A percentile compares a stretch with the other conserved stretches of the same genome.
These are phyloP conservation scores for Perilla frutescens DNA, from an alignment of 257 asterid species.

Conservation along the genomic window DNA sequence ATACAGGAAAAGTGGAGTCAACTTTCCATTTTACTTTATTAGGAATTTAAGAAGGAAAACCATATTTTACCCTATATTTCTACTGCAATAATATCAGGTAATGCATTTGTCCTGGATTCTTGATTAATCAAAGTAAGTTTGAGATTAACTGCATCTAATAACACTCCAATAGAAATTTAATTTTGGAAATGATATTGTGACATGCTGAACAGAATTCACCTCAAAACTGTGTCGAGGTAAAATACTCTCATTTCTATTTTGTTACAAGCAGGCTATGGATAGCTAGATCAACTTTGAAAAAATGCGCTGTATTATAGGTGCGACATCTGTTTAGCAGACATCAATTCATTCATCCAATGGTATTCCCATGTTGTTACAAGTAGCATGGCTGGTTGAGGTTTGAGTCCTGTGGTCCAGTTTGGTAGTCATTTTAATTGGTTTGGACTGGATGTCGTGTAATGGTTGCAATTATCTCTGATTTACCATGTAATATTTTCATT, in stretches of 20 bases:
- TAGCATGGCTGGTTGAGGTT: constrained; percentile 18
- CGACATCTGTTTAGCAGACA: constrained; percentile 21
- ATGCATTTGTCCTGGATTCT: constrained; percentile 25
- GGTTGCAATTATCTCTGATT: not conserved
- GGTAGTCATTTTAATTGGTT: not conserved
- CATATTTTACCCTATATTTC: not conserved
- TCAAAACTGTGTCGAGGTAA: too few species aligned
- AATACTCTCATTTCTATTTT: too few species aligned
- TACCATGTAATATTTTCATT: not conserved
- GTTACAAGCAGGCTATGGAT: constrained; percentile 12
- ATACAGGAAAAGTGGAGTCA: constrained; percentile 17
- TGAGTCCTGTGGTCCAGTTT: not conserved
- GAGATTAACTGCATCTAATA: constrained; percentile 30
- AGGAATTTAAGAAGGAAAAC: constrained; percentile 23
- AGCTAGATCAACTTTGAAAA: constrained; percentile 4
- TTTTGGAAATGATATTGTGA: too few species aligned
- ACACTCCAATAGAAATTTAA: constrained; percentile 8
- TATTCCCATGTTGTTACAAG: constrained; percentile 12
- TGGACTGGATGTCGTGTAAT: not conserved
- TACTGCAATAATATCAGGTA: not conserved
- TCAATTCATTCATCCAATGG: constrained; percentile 10
- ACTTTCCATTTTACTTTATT: constrained; percentile 9
- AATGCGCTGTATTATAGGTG: constrained; percentile 18
- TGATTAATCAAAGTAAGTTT: constrained; percentile 16
- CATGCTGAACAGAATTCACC: too few species aligned